A percentile compares a stretch with the other conserved stretches of the same genome.
Conservation (phyloP, 306 rosid species). For the Vigna nakashimae region DNA sequence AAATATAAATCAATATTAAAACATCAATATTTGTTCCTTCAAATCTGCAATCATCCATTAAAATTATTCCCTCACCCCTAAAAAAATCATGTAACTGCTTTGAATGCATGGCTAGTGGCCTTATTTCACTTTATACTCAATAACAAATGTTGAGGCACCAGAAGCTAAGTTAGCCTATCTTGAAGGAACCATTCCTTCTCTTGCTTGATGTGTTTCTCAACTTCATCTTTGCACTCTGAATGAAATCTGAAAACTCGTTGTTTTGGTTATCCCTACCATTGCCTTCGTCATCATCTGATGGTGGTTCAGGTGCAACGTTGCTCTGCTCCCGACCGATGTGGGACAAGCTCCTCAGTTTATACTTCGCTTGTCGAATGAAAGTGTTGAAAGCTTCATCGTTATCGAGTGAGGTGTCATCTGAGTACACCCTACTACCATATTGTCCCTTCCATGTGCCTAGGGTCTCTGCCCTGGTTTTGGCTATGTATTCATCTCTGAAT, state of each 20-base stretch:
- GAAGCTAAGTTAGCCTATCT: conserved; percentile 10
- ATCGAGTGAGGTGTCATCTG: conserved; percentile 6
- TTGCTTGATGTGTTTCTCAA: conserved; percentile 47
- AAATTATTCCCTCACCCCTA: background rate
- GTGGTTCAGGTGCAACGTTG: background rate
- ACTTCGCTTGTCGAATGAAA: conserved; percentile 44
- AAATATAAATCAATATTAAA: background rate
- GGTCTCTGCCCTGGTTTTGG: background rate
- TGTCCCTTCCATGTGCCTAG: background rate
- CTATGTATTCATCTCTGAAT: background rate
- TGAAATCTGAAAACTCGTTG: conserved; percentile 58
- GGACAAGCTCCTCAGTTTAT: conserved; percentile 42
- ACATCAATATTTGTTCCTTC: background rate
- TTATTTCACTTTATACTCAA: background rate
- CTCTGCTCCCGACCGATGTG: conserved; percentile 34
- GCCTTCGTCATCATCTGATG: background rate
- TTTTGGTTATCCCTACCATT: background rate
- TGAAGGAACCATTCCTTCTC: conserved; percentile 45
- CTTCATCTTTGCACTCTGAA: conserved; percentile 49
- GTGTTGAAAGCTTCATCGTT: conserved; percentile 48
- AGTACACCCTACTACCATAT: background rate
- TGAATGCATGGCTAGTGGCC: background rate
- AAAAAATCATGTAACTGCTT: background rate
- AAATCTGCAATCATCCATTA: background rate
- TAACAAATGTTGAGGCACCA: background rate